Percentiles rank a stretch among this genome's conserved stretches.
Evolutionary conservation across 345 rosid species (phyloP).

Genomic region (Camelina sativa): DNA sequence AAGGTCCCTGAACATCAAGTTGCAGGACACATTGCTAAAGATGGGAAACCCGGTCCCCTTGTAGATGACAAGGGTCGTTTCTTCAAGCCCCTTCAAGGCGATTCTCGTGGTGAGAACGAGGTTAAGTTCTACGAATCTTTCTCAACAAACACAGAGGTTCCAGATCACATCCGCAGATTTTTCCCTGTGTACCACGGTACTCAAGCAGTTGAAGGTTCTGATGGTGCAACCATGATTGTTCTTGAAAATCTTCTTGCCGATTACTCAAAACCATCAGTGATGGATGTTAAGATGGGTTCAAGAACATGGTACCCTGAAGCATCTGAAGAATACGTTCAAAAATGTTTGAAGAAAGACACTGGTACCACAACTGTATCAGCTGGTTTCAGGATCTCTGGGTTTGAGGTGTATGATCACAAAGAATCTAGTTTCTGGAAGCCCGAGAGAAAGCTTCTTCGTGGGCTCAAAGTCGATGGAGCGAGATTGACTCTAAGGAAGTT

Average conservation of each 20-base stretch:
- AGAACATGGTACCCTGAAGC: slow-evolving; percentile 96
- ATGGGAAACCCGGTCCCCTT: slow-evolving; percentile 77
- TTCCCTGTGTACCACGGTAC: slow-evolving; percentile 81
- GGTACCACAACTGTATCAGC: slow-evolving; percentile 54
- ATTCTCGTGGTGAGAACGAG: slow-evolving; percentile 73
- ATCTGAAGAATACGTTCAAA: slow-evolving; percentile 66
- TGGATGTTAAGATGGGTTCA: slow-evolving; percentile 91
- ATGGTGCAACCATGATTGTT: slow-evolving; percentile 74
- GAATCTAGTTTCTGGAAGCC: slow-evolving; percentile 74
- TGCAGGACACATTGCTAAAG: slow-evolving; percentile 79
- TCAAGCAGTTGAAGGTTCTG: slow-evolving; percentile 72
- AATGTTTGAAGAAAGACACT: slow-evolving; percentile 69
- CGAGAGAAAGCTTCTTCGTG: slow-evolving; percentile 52
- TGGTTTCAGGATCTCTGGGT: slow-evolving; percentile 87
- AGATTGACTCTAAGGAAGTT: slow-evolving; percentile 67
- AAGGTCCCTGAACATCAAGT: slow-evolving; percentile 93
- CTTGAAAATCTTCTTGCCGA: slow-evolving; percentile 62
- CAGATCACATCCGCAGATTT: slow-evolving; percentile 65
- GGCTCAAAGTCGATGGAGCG: slow-evolving; percentile 56
- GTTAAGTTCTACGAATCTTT: slow-evolving; percentile 72
- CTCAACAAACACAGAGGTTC: slow-evolving; percentile 59
- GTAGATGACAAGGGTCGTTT: slow-evolving; percentile 81
- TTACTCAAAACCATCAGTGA: slow-evolving; percentile 59
- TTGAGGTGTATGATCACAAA: slow-evolving; percentile 53
- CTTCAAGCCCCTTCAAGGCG: slow-evolving; percentile 87